Conservation (phyloP, 805 yeast species). For the Lachancea cidri region DNA sequence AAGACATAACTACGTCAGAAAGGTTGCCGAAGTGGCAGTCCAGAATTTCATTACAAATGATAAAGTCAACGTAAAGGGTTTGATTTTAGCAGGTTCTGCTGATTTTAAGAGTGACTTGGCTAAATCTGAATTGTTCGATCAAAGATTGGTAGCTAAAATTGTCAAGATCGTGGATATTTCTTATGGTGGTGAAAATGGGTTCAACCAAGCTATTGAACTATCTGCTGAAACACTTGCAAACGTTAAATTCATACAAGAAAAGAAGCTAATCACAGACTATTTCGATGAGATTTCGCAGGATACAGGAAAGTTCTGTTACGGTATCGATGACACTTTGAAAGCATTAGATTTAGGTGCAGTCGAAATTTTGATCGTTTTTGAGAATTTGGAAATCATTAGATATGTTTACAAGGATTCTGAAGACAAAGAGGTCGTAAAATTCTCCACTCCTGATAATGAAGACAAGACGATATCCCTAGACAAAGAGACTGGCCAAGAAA, state of each 20-base stretch:
- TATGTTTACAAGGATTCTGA: slow-evolving; percentile 80
- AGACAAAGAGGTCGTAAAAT: slow-evolving; percentile 68
- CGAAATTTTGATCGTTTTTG: slow-evolving; percentile 88
- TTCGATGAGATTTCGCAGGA: slow-evolving; percentile 98
- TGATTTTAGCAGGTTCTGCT: slow-evolving; percentile 97
- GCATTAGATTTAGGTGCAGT: slow-evolving; percentile 96
- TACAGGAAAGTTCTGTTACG: slow-evolving; percentile 95
- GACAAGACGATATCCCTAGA: slow-evolving; percentile 75
- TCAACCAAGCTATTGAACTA: slow-evolving; percentile 97
- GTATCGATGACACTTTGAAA: slow-evolving; percentile 93
- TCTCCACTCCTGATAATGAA: slow-evolving; percentile 65
- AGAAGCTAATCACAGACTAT: slow-evolving; percentile 85
- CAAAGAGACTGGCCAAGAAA: slow-evolving; percentile 81
- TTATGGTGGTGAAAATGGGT: slow-evolving; percentile 99
- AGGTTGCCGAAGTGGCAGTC: slow-evolving; percentile 97
- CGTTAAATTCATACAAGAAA: slow-evolving; percentile 97
- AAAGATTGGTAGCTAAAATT: slow-evolving; percentile 80
- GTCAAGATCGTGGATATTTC: slow-evolving; percentile 94
- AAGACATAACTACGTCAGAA: slow-evolving; percentile 97
- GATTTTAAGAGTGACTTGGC: slow-evolving; percentile 95
- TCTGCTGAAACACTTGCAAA: slow-evolving; percentile 96
- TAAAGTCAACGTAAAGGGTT: slow-evolving; percentile 89
- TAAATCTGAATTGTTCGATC: slow-evolving; percentile 89
- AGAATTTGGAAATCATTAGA: slow-evolving; percentile 81
- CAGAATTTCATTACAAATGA: slow-evolving; percentile 94